These are phyloP conservation scores for Gloeopeniophorella convolvens DNA, from an alignment of 768 basidiomycete genomes.

Conservation along the genomic window DNA sequence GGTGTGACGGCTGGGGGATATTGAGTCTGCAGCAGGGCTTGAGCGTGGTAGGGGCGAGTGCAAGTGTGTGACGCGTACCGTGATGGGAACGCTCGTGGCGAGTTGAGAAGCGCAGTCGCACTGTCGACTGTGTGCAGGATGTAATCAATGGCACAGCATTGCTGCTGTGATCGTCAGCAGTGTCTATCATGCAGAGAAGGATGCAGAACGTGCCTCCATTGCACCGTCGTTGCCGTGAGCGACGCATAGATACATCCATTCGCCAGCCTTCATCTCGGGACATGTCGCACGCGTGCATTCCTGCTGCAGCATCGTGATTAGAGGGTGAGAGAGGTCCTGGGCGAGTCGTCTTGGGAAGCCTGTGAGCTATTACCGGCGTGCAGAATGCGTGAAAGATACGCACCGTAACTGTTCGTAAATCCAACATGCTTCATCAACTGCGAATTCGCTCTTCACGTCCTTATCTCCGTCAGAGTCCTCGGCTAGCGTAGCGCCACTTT, in stretches of 20 bases:
- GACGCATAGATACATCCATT: slow-evolving; percentile 95
- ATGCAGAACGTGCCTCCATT: slow-evolving; percentile 58
- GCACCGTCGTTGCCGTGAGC: slow-evolving; percentile 86
- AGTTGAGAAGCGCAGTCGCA: slow-evolving; percentile 87
- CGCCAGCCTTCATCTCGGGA: slow-evolving; percentile 98
- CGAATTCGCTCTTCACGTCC: slow-evolving; percentile 39
- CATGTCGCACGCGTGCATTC: slow-evolving; percentile 84
- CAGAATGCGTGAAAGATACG: slow-evolving; percentile 15
- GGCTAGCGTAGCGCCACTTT: slow-evolving; percentile 10
- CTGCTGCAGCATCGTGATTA: slow-evolving; percentile 78
- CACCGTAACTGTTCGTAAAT: slow-evolving; percentile 64
- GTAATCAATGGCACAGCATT: slow-evolving; percentile 98
- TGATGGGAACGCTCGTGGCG: slow-evolving; percentile 86
- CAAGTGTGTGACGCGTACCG: slow-evolving; percentile 42
- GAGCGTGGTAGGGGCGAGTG: slow-evolving; percentile 6
- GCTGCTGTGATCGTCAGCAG: slow-evolving; percentile 35
- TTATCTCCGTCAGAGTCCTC: slow-evolving; percentile 31
- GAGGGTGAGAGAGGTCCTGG: slow-evolving; percentile 79
- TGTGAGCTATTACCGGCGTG: not conserved
- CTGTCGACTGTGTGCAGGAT: slow-evolving; percentile 90
- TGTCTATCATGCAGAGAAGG: not conserved
- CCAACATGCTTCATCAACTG: slow-evolving; percentile 82
- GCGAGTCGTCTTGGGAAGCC: slow-evolving; percentile 60
- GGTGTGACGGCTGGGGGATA: slow-evolving; percentile 71
- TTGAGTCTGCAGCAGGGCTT: slow-evolving; percentile 48